phyloP scores from a whole-genome alignment of 257 asterid species.

The Solanum microdontum region DNA sequence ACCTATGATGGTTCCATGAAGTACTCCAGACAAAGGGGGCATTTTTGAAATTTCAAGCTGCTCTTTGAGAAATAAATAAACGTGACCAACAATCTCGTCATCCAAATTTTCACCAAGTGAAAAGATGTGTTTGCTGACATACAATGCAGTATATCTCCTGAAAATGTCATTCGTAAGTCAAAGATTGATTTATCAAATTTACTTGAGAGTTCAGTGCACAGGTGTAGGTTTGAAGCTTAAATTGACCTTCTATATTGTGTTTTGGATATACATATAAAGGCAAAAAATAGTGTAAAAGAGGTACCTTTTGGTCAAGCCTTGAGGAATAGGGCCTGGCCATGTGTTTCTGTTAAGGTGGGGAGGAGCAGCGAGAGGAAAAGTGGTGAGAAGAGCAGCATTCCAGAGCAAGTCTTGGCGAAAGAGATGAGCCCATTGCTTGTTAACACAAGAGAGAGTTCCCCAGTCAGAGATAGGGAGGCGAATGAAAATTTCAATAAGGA shows the following conservation, averaged over 20 bases:
- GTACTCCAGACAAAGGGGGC: constrained; percentile 65
- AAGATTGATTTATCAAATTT: not conserved
- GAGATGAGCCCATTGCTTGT: constrained; percentile 50
- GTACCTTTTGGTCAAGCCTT: constrained; percentile 59
- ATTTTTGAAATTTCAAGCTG: constrained; percentile 55
- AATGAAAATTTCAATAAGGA: constrained; percentile 45
- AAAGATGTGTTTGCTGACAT: constrained; percentile 34
- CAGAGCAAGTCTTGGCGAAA: constrained; percentile 61
- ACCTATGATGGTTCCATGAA: constrained; percentile 82
- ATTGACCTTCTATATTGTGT: not conserved
- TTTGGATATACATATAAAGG: not conserved
- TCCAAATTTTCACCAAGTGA: constrained; percentile 40
- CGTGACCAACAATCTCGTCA: constrained; percentile 72
- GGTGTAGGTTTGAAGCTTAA: not conserved
- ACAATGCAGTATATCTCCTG: constrained; percentile 71
- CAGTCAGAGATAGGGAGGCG: constrained; percentile 52
- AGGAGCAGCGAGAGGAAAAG: constrained; percentile 36
- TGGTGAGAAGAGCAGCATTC: constrained; percentile 52
- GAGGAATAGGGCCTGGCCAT: constrained; percentile 86
- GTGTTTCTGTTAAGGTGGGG: constrained; percentile 22
- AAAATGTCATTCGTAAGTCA: constrained; percentile 1
- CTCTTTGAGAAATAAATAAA: constrained; percentile 67
- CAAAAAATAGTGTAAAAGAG: not conserved
- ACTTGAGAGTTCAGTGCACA: not conserved
- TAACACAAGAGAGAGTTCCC: constrained; percentile 46